Evolutionary conservation across 257 asterid genomes (phyloP).

Genomic region (Ligustrum vulgare): DNA sequence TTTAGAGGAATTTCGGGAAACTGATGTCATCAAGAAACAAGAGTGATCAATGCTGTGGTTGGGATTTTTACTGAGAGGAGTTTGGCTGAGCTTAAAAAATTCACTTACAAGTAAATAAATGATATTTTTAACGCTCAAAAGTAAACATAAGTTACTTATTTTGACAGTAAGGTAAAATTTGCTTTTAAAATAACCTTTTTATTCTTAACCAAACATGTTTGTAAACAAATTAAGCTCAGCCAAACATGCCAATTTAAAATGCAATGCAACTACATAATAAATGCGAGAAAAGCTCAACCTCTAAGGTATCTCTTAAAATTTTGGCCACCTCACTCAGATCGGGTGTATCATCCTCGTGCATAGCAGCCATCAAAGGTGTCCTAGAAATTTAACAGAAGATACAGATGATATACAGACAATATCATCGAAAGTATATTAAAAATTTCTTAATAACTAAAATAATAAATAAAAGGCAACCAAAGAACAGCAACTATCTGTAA

Average conservation of each 20-base stretch:
- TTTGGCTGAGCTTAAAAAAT: background rate
- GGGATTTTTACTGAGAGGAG: background rate
- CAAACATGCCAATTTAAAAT: background rate
- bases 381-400: slow-evolving; percentile 34
- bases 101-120: background rate
- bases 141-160: background rate
- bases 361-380: slow-evolving; percentile 75
- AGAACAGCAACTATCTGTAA: background rate
- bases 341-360: slow-evolving; percentile 86
- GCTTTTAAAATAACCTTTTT: too few relatives aligned
- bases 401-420: background rate
- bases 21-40: slow-evolving; percentile 31
- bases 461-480: background rate
- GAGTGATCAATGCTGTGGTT: background rate
- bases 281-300: slow-evolving; percentile 37
- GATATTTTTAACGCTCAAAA: background rate
- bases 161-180: background rate
- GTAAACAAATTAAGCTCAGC: background rate
- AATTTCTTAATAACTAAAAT: background rate
- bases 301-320: slow-evolving; percentile 54
- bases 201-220: background rate
- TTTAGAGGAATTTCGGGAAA: slow-evolving; percentile 57
- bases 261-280: background rate
- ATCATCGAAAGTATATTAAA: background rate
- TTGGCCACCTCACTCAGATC: slow-evolving; percentile 69